Base-by-base conservation (phyloP, 2,329 filamentous ascomycete genomes). In the Coniochaeta hoffmannii region DNA sequence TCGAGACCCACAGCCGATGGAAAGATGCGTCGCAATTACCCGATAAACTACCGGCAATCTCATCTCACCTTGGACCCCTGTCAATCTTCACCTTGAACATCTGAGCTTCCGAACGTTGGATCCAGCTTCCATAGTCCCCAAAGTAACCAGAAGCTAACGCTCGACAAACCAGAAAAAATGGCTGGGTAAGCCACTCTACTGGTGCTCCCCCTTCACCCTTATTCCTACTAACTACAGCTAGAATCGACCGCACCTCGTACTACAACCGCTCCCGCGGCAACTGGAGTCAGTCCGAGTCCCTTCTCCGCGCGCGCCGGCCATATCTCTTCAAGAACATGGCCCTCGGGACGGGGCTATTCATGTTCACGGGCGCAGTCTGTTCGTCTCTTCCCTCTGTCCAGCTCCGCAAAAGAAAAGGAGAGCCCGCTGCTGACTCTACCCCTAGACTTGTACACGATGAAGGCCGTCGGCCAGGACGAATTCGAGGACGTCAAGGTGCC, bases 401-500 rank as follows among this genome's bases (percentile, higher is more conserved):
- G n/a, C n/a, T n/a, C n/a, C n/a, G n/a, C n/a, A n/a, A n/a, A n/a
- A n/a, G n/a, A n/a, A n/a, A n/a, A n/a, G n/a, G n/a, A 36, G 31
- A 32, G 53, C 46, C 50, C 52, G 14, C 41, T 19, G n/a, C 49
- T 51, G 32, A 51, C 14, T 22, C n/a, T 34, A 28, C 7, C 12
- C 32, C 49, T 56, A 83, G 81, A 83, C 64, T 73, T 73, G 62
- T 84, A 83, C 66, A 84, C 81, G 4, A 87, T 99, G 68, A 82
- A 79, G 62, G 90, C 90, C 55, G 89, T 99, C 67, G 90, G 93
- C 44, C 94, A 97, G 73, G 94, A 97, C 71, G 90, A 97, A 62
- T 99, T 99, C 75, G 89, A 92, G 56, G 94, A 99, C 69, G 92
- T 97, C 64, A 86, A 90, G 68, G 87, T 97, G 35, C 94, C 94